phyloP scores from a whole-genome alignment of 352 stramenopile genomes.

The Pythium myriotylum region DNA sequence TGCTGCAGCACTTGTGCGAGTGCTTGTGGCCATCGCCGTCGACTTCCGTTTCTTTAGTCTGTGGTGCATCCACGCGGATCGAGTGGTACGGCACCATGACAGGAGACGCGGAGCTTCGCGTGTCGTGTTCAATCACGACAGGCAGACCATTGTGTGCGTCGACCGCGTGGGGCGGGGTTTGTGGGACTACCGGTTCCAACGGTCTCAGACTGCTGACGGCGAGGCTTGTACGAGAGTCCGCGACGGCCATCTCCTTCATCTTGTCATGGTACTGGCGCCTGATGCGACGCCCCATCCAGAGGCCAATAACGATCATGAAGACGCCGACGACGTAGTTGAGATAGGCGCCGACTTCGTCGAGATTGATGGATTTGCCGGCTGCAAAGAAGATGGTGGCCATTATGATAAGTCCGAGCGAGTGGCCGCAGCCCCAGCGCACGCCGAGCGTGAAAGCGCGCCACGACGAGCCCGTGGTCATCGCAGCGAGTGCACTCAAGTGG shows the following conservation, averaged over 20 bases:
- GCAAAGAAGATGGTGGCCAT: conserved; percentile 63
- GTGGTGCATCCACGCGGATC: conserved; percentile 7
- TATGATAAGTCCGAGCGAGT: conserved; percentile 78
- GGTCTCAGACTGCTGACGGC: background rate
- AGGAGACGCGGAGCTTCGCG: conserved; percentile 11
- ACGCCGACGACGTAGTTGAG: conserved; percentile 55
- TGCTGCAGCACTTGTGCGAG: conserved; percentile 37
- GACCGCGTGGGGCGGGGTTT: background rate
- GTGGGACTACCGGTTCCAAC: conserved; percentile 11
- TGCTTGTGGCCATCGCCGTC: conserved; percentile 5
- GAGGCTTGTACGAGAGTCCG: background rate
- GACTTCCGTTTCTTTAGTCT: background rate
- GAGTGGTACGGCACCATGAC: conserved; percentile 24
- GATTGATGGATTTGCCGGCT: conserved; percentile 35
- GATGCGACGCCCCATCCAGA: conserved; percentile 44
- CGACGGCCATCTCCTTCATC: conserved; percentile 30
- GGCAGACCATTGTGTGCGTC: background rate
- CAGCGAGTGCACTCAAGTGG: conserved; percentile 84
- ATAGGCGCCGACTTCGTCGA: conserved; percentile 49
- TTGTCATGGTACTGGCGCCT: conserved; percentile 53
- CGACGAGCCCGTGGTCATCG: conserved; percentile 68
- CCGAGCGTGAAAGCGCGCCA: conserved; percentile 72
- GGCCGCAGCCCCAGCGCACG: conserved; percentile 84
- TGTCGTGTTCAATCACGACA: background rate
- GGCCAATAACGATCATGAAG: conserved; percentile 53